Base-by-base conservation (phyloP, 2,329 filamentous ascomycete species). In the Boeremia exigua region DNA sequence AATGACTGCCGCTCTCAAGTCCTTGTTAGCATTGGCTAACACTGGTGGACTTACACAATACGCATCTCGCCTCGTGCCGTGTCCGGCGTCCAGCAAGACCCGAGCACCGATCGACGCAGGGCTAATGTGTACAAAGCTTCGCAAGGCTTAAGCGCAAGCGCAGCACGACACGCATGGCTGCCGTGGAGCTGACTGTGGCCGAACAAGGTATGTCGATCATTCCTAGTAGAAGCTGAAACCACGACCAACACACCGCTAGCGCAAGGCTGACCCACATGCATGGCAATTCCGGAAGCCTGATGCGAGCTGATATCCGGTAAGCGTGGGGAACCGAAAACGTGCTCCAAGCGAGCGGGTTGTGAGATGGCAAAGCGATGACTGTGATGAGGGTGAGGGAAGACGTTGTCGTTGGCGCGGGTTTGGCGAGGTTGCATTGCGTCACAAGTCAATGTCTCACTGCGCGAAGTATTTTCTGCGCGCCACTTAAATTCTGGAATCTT, bases 251-350 rank as follows among this genome's bases (percentile, higher is more conserved):
- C 30, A 17, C 33, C 46, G 42, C 53, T 50, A 55, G 52, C 12
- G 46, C 34, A 37, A 28, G 40, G 30, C 36, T 14, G 53, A 37
- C 34, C 53, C 53, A 47, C 40, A 33, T 19, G 23, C 10, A 40
- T 42, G 34, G 52, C 34, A 6, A 23, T 42, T 33, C 47, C 46
- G 46, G 42, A 30, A 10, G 30, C 30, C 15, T 46, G 40, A 25
- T 14, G 27, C 36, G 36, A 45, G 40, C 46, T 46, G 46, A 46
- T 19, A 23, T 55, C 53, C 53, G 53, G 53, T 50, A n/a, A 42
- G 23, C 46, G 47, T 50, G 53, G 53, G 53, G 53, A 55, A 55
- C 53, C 53, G 53, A 55, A 29, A 17, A 19, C 19, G 14, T 28
- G 52, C 29, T 42, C 25, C 30, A 46, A 42, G 52, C 29, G 25